A percentile compares a stretch with the other conserved stretches of the same genome.
phyloP scores from a whole-genome alignment of 2,329 filamentous ascomycete species.

The Canariomyces notabilis region DNA sequence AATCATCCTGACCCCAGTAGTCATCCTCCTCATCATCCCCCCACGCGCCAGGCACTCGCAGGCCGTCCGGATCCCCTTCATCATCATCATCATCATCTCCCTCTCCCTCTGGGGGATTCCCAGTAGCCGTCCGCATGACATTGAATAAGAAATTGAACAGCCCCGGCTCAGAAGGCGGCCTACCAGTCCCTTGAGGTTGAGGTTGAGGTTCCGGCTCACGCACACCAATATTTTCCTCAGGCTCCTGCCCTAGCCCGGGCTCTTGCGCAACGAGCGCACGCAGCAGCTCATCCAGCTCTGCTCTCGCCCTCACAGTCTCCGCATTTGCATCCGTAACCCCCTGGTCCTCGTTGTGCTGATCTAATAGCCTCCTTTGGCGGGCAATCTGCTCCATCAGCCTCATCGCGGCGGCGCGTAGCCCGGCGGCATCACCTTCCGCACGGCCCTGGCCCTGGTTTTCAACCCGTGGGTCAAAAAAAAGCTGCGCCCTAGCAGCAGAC shows the following conservation, averaged over 20 bases:
- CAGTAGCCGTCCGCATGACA: neutral
- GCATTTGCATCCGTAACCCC: neutral
- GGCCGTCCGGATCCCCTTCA: neutral
- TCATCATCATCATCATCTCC: neutral
- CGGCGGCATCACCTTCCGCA: too few relatives aligned
- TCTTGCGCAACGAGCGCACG: too few relatives aligned
- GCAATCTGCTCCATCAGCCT: constrained; percentile 1
- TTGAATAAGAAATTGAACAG: neutral
- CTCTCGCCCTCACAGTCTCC: neutral
- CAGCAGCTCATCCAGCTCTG: neutral
- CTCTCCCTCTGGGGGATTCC: too few relatives aligned
- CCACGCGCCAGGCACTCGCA: constrained; percentile 12
- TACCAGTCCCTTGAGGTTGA: too few relatives aligned
- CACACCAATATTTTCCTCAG: neutral
- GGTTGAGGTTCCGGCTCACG: too few relatives aligned
- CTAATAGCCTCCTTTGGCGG: neutral
- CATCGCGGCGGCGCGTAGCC: constrained; percentile 1
- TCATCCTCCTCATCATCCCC: constrained; percentile 15
- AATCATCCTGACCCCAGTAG: constrained; percentile 26
- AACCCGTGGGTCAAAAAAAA: too few relatives aligned
- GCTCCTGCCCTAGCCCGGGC: neutral
- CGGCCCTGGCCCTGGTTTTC: too few relatives aligned
- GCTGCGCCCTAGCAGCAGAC: too few relatives aligned
- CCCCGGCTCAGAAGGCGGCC: neutral
- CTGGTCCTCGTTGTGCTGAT: too few relatives aligned